Base-by-base conservation (phyloP, 768 basidiomycete genomes). In the Pulveroboletus sp. region DNA sequence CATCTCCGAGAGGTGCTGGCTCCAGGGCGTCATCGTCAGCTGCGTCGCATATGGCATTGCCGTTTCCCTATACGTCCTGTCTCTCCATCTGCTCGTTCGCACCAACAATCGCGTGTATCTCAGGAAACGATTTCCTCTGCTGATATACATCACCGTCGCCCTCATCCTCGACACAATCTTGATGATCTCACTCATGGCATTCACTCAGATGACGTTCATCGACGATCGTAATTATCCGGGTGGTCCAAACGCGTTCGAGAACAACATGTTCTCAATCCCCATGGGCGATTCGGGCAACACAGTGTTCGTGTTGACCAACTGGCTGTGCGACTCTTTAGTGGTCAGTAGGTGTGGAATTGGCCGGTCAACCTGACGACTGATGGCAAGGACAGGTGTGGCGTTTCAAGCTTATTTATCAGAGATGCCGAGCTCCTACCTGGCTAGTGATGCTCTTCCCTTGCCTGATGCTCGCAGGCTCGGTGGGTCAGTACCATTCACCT, bases 211-310 rank as follows among this genome's bases (percentile, higher is more conserved):
- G 46, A 51, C 58, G 0, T 70, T 69, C 43, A 61, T 71, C 43
- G 63, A 71, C 39, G 44, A 62, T 41, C 61, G 70, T 8, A 56
- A 67, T 39, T 70, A 59, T 30, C 64, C 64, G 0, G 67, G 67
- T 1, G 69, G 70, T n/a, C 69, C 69, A 8, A 58, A 39, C 8
- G 58, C 53, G 10, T 71, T 50, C 37, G 58, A 58, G 26, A 45
- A 53, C 4, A 17, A 46, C 1, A 50, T 51, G 46, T 70, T 57
- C 46, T 55, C 54, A 4, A 54, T 58, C 9, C 64, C 64, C 11
- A 24, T 61, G 6, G 55, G 54, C 14, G 15, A 50, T 6, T 6
- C 33, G 9, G 59, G 57, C 2, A 63, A 59, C 11, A 50, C 1
- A 0, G 39, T 35, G 8, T 51, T 55, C 27, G 49, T 43, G 8